Percentiles rank a stretch among this genome's conserved stretches.
Conservation (phyloP, 176 grass and related monocot genomes). For the Cenchrus purpureus region DNA sequence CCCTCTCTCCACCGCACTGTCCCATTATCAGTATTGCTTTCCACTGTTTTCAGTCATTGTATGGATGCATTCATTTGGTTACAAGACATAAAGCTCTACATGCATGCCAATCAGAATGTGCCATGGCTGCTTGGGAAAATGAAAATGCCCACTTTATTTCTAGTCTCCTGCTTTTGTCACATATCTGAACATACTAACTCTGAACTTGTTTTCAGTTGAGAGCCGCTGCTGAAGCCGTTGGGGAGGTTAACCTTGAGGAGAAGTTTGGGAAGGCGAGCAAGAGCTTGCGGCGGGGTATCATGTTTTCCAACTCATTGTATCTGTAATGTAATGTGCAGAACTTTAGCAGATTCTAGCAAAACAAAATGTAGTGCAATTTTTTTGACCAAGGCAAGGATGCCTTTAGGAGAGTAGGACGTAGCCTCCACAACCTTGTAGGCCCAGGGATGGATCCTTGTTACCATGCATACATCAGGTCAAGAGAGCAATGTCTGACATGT, state of each 20-base stretch:
- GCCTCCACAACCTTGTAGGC: conserved; percentile 10
- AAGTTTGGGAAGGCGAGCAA: conserved; percentile 80
- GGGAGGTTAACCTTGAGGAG: conserved; percentile 70
- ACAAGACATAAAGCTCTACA: not conserved
- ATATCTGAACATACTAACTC: conserved; percentile 3
- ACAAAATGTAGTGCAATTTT: conserved; percentile 24
- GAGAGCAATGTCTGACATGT: not conserved
- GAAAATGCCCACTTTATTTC: not conserved
- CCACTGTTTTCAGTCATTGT: not conserved
- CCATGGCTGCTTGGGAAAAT: not conserved
- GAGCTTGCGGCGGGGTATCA: conserved; percentile 87
- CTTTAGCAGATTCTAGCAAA: conserved; percentile 25
- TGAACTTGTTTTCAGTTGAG: conserved; percentile 68
- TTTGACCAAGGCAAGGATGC: conserved; percentile 29
- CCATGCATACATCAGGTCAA: conserved; percentile 22
- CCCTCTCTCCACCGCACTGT: not conserved
- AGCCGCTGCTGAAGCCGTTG: conserved; percentile 80
- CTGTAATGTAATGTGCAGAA: conserved; percentile 44
- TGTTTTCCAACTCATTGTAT: conserved; percentile 97
- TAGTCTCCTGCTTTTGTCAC: not conserved
- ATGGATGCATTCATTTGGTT: conserved; percentile 23
- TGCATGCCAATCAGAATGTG: not conserved
- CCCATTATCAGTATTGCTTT: not conserved
- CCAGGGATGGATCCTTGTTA: not conserved
- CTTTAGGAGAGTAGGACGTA: conserved; percentile 31